A percentile compares a stretch with the other conserved stretches of the same genome.
Conservation (phyloP, 768 basidiomycete genomes). For the Suillus occidentalis region DNA sequence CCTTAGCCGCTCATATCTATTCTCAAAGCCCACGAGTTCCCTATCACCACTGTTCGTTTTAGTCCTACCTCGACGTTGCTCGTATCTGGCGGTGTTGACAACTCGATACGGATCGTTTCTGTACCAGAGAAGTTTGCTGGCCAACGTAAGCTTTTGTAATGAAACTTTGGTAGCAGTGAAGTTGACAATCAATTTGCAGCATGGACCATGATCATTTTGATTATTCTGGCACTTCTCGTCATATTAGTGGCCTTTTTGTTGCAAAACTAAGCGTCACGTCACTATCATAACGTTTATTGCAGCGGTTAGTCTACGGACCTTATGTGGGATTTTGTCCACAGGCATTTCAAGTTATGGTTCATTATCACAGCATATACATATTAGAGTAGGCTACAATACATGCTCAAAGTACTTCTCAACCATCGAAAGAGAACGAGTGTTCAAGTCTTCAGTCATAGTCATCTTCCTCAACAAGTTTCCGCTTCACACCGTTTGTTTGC, state of each 20-base stretch:
- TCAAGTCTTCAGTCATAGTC: constrained; percentile 64
- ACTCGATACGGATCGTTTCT: constrained; percentile 75
- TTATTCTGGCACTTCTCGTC: constrained; percentile 44
- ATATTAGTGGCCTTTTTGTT: constrained; percentile 43
- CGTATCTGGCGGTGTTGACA: constrained; percentile 90
- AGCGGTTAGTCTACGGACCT: not conserved
- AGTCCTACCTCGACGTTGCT: constrained; percentile 79
- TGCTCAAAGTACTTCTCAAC: not conserved
- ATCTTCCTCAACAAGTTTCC: constrained; percentile 84
- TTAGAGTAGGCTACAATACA: constrained; percentile 25
- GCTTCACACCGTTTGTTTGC: constrained; percentile 65
- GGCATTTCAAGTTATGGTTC: not conserved
- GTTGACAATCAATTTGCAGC: constrained; percentile 27
- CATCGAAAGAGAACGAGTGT: not conserved
- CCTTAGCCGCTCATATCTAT: constrained; percentile 84
- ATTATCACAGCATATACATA: constrained; percentile 26
- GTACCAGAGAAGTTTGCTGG: constrained; percentile 59
- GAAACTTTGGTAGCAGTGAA: constrained; percentile 14
- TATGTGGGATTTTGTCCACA: constrained; percentile 10
- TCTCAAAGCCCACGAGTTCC: constrained; percentile 92
- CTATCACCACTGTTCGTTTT: constrained; percentile 87
- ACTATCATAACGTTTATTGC: not conserved
- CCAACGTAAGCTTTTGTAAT: constrained; percentile 45
- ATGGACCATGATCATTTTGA: constrained; percentile 39
- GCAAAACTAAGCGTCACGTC: constrained; percentile 23